These are phyloP conservation scores for Trypethelium eluteriae DNA, from an alignment of 495 filamentous ascomycete species.

Conservation along the genomic window DNA sequence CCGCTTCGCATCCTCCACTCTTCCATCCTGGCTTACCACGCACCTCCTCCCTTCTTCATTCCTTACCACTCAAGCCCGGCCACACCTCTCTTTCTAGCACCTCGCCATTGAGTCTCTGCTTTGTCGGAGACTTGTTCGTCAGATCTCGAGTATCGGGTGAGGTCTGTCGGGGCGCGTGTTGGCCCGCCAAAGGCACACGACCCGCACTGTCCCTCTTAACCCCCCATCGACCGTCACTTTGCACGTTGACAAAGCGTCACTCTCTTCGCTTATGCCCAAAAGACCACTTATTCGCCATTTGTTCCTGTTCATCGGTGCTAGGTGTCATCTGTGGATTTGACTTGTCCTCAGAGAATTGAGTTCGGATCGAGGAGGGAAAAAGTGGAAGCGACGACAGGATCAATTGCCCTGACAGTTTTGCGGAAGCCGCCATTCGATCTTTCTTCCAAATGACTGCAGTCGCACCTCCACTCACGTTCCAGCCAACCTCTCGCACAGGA, in stretches of 20 bases:
- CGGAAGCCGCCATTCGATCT: background rate
- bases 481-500: conserved; percentile 58
- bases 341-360: background rate
- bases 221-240: background rate
- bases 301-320: background rate
- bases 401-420: background rate
- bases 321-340: background rate
- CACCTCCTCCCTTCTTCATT: conserved; percentile 1
- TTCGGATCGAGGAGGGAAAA: conserved; percentile 4
- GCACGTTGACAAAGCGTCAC: background rate
- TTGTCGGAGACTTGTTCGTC: background rate
- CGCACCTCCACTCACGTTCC: conserved; percentile 83
- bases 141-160: background rate
- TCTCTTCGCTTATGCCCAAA: conserved; percentile 1
- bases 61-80: background rate
- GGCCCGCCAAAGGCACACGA: conserved; percentile 8
- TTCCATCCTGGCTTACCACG: conserved; percentile 8
- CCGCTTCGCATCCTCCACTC: background rate
- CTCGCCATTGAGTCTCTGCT: background rate
- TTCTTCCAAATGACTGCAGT: conserved; percentile 78
- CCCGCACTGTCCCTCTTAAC: background rate
- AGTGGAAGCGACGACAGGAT: background rate
- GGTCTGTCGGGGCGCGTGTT: background rate
- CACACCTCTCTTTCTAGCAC: background rate
- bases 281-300: background rate